Percentiles rank a stretch among this genome's conserved stretches.
phyloP scores from a whole-genome alignment of 345 rosid species.

The Euphorbia tirucalli region DNA sequence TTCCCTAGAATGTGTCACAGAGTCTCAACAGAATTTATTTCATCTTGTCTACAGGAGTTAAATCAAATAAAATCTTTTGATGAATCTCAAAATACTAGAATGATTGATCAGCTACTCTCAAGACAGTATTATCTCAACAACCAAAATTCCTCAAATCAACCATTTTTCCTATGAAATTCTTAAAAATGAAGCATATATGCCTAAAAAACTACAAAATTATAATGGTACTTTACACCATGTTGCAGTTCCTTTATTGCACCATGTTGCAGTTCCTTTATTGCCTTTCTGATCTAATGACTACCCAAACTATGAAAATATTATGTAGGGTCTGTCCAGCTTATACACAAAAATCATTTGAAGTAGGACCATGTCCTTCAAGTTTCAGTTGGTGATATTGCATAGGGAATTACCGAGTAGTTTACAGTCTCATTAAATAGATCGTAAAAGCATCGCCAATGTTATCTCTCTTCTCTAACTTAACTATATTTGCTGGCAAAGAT shows the following conservation, averaged over 20 bases:
- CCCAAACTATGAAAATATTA: no score
- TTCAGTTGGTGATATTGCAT: neutral
- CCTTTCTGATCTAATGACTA: neutral
- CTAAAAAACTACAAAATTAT: neutral
- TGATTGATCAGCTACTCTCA: neutral
- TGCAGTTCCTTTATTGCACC: neutral
- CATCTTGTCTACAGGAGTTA: neutral
- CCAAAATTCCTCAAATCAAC: neutral
- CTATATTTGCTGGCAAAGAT: neutral
- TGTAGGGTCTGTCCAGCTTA: neutral
- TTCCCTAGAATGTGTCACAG: neutral
- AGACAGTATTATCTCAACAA: neutral
- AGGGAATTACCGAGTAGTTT: neutral
- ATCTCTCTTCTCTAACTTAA: no score
- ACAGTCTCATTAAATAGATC: no score
- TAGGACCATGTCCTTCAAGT: neutral
- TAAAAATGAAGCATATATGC: neutral
- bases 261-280: neutral
- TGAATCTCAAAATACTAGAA: neutral
- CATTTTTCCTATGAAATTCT: neutral
- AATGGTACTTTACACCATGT: neutral
- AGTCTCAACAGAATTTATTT: neutral
- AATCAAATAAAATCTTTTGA: neutral
- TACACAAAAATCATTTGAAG: neutral
- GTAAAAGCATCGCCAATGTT: neutral